Evolutionary conservation across 2,329 filamentous ascomycete genomes (phyloP).

Genomic region (Cryphonectria japonica): DNA sequence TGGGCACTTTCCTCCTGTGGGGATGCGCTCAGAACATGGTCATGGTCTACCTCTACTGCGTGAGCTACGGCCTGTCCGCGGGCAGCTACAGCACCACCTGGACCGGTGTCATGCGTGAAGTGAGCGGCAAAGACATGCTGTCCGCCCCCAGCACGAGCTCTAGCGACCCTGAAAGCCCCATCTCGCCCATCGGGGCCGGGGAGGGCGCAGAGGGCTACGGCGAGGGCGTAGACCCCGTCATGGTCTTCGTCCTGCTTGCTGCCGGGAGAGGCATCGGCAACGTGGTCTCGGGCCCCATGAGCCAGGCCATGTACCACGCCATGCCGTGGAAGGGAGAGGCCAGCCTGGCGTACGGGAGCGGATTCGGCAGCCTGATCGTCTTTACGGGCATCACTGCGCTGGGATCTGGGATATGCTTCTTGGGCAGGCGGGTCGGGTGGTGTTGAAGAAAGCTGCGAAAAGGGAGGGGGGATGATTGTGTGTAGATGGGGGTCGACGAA

Average conservation of each 20-base stretch:
- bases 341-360: slow-evolving; percentile 51
- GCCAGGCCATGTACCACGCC: slow-evolving; percentile 53
- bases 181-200: background rate
- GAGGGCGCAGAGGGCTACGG: slow-evolving; percentile 7
- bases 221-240: slow-evolving; percentile 47
- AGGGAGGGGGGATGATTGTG: background rate
- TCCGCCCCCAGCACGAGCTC: slow-evolving; percentile 23
- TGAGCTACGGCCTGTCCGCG: slow-evolving; percentile 68
- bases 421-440: slow-evolving; percentile 46
- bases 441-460: slow-evolving; percentile 29
- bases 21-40: slow-evolving; percentile 57
- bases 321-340: slow-evolving; percentile 48
- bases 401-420: slow-evolving; percentile 49
- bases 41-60: slow-evolving; percentile 61
- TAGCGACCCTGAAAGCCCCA: slow-evolving; percentile 31
- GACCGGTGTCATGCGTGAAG: slow-evolving; percentile 58
- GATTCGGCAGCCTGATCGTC: slow-evolving; percentile 58
- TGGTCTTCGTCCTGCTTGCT: slow-evolving; percentile 62
- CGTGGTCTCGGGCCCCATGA: slow-evolving; percentile 59
- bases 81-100: slow-evolving; percentile 67
- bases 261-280: slow-evolving; percentile 66
- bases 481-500: background rate
- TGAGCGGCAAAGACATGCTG: slow-evolving; percentile 35
- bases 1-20: slow-evolving; percentile 65
- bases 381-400: slow-evolving; percentile 59